Conservation (phyloP, 106 monocot genomes). For the Hemerocallis citrina region DNA sequence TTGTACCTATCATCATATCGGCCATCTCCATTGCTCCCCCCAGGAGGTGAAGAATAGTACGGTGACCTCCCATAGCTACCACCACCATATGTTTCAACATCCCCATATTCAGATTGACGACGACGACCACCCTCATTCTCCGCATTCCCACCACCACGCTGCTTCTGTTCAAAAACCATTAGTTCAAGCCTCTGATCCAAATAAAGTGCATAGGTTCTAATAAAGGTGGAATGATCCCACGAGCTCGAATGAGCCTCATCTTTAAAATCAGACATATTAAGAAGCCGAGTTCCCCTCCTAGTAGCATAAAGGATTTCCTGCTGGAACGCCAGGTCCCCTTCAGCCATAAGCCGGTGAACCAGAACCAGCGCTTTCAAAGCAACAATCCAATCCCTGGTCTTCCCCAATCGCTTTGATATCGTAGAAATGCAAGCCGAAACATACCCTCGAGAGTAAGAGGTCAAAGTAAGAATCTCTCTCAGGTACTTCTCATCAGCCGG, state of each 20-base stretch:
- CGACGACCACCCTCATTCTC: not conserved
- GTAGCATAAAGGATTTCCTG: conserved; percentile 55
- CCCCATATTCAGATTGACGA: conserved; percentile 11
- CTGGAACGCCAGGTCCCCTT: conserved; percentile 50
- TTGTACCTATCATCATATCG: conserved; percentile 10
- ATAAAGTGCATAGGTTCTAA: conserved; percentile 58
- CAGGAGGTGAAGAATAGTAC: not conserved
- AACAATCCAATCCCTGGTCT: conserved; percentile 67
- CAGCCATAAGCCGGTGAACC: conserved; percentile 51
- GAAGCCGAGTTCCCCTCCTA: conserved; percentile 47
- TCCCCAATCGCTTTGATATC: conserved; percentile 44
- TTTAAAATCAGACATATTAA: conserved; percentile 61
- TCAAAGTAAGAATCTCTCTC: conserved; percentile 41
- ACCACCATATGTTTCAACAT: conserved; percentile 8
- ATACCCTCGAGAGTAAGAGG: conserved; percentile 37
- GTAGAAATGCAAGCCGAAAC: conserved; percentile 39
- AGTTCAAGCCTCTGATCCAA: conserved; percentile 55
- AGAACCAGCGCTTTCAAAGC: conserved; percentile 59
- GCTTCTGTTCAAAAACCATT: conserved; percentile 35
- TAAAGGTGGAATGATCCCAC: conserved; percentile 80
- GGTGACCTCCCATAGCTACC: conserved; percentile 5
- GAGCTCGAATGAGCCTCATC: conserved; percentile 73
- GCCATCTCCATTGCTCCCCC: not conserved
- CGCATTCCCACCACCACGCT: not conserved
- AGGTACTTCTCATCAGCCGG: conserved; percentile 59